Conservation (phyloP, 1,139 yeast genomes). For the Magnusiomyces sp. region DNA sequence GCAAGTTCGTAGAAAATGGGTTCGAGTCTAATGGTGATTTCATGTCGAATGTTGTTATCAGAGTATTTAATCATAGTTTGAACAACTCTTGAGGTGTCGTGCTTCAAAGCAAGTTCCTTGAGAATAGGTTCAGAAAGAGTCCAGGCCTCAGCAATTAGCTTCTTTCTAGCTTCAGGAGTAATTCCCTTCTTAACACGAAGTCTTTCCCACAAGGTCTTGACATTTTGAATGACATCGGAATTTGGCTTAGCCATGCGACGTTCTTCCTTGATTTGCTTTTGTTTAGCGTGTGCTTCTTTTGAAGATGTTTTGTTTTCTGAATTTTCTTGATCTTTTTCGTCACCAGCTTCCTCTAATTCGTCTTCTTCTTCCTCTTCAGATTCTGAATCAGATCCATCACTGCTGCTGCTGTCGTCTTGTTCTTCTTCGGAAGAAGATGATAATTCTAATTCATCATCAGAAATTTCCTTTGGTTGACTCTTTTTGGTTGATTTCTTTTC, state of each 20-base stretch:
- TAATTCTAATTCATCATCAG: slow-evolving; percentile 10
- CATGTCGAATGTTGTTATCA: slow-evolving; percentile 67
- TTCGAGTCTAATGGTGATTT: slow-evolving; percentile 59
- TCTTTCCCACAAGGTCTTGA: slow-evolving; percentile 86
- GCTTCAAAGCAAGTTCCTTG: slow-evolving; percentile 82
- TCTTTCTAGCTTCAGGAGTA: slow-evolving; percentile 68
- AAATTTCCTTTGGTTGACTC: slow-evolving; percentile 11
- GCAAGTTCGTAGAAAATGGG: slow-evolving; percentile 78
- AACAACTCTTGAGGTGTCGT: slow-evolving; percentile 93
- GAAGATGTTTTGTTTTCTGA: slow-evolving; percentile 32
- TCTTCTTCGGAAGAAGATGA: slow-evolving; percentile 5
- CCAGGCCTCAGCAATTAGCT: slow-evolving; percentile 81
- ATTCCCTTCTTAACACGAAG: slow-evolving; percentile 78
- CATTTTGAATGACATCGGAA: slow-evolving; percentile 76
- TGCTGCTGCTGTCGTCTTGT: slow-evolving; percentile 24
- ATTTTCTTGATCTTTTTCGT: slow-evolving; percentile 22
- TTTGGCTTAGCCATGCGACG: slow-evolving; percentile 82
- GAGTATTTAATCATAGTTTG: slow-evolving; percentile 89
- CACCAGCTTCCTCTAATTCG: slow-evolving; percentile 27
- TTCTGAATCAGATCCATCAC: slow-evolving; percentile 29
- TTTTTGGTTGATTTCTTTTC: slow-evolving; percentile 2
- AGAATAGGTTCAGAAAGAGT: slow-evolving; percentile 65
- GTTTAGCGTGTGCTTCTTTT: slow-evolving; percentile 74
- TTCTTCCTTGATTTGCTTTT: slow-evolving; percentile 66
- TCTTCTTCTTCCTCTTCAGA: slow-evolving; percentile 23